A percentile compares a stretch with the other conserved stretches of the same genome.
Evolutionary conservation across 23 red algal species (phyloP).

Genomic region (Gracilaria domingensis): DNA sequence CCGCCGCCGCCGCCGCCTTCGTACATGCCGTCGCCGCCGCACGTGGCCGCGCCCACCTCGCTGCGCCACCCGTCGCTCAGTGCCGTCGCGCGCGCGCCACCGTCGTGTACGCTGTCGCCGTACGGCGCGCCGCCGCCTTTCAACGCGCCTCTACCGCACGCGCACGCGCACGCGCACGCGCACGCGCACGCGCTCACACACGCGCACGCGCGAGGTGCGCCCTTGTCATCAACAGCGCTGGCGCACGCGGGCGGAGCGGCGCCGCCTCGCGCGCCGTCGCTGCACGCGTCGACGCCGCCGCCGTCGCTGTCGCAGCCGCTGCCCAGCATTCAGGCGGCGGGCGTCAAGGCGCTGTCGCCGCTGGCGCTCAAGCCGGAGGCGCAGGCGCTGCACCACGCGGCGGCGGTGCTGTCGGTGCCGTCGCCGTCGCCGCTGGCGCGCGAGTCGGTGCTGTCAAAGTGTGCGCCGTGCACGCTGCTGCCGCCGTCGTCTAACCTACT

Average conservation of each 20-base stretch:
- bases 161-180: no score
- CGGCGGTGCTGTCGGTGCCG: background rate
- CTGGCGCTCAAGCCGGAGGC: background rate
- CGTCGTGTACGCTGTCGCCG: no score
- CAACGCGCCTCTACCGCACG: no score
- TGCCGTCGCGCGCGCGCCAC: no score
- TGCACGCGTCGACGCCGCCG: background rate
- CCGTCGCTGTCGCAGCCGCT: conserved; percentile 1
- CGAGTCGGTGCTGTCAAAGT: background rate
- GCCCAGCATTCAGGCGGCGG: background rate
- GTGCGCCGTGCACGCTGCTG: background rate
- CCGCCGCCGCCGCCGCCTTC: background rate
- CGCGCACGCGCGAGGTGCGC: no score
- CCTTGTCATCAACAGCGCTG: background rate
- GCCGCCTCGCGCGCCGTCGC: background rate
- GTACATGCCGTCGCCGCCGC: no score
- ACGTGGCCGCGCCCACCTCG: no score
- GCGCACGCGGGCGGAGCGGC: no score
- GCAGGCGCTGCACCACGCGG: background rate
- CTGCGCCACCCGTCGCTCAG: no score
- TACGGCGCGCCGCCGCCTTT: no score
- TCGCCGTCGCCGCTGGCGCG: background rate
- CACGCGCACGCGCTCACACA: no score
- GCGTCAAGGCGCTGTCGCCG: background rate
- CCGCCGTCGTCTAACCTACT: conserved; percentile 7